These are phyloP conservation scores for Nicotiana rustica DNA, from an alignment of 305 asterid genomes.

Conservation along the genomic window DNA sequence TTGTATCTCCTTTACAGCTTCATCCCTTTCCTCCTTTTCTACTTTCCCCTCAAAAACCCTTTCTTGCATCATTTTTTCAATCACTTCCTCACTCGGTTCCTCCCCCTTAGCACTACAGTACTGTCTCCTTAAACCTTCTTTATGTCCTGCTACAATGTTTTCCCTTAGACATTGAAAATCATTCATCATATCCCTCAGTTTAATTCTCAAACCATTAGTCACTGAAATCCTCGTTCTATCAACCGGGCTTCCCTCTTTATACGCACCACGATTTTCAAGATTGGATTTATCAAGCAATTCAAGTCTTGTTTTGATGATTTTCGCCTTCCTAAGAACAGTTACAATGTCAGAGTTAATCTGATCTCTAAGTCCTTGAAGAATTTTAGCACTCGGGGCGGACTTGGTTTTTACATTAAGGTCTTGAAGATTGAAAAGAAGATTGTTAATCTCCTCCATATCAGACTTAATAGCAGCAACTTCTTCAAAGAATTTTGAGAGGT, in stretches of 20 bases:
- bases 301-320: slow-evolving; percentile 56
- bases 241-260: slow-evolving; percentile 58
- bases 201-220: slow-evolving; percentile 68
- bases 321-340: slow-evolving; percentile 65
- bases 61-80: slow-evolving; percentile 61
- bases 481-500: slow-evolving; percentile 65
- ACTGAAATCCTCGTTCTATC: slow-evolving; percentile 74
- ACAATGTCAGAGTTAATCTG: slow-evolving; percentile 66
- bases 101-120: slow-evolving; percentile 56
- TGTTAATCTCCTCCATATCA: slow-evolving; percentile 71
- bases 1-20: slow-evolving; percentile 71
- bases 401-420: slow-evolving; percentile 61
- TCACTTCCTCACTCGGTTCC: slow-evolving; percentile 59
- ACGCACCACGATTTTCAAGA: slow-evolving; percentile 45
- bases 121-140: slow-evolving; percentile 58
- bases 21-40: slow-evolving; percentile 58
- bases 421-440: slow-evolving; percentile 70
- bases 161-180: slow-evolving; percentile 75
- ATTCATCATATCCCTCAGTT: slow-evolving; percentile 66
- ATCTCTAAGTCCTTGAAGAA: slow-evolving; percentile 70
- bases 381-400: slow-evolving; percentile 55
- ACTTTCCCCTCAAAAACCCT: slow-evolving; percentile 51
- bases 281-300: slow-evolving; percentile 73
- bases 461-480: slow-evolving; percentile 59
- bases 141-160: slow-evolving; percentile 60